Conservation (phyloP, 306 rosid species). For the Cicer arietinum region DNA sequence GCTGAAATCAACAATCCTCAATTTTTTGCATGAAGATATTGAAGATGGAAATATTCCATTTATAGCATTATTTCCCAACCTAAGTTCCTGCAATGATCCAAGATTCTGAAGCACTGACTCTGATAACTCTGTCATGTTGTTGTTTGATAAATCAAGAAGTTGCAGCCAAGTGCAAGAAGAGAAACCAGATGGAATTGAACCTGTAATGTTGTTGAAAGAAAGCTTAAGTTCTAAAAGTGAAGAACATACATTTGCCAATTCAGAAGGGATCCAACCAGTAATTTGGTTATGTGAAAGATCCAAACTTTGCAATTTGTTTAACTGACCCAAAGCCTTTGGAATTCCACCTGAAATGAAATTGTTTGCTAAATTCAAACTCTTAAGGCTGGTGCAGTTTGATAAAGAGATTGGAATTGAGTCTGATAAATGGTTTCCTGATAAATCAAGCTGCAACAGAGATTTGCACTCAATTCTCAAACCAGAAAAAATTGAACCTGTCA, state of each 20-base stretch:
- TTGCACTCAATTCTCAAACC: slow-evolving; percentile 63
- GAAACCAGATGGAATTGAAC: slow-evolving; percentile 70
- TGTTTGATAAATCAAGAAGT: slow-evolving; percentile 79
- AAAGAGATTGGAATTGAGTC: slow-evolving; percentile 72
- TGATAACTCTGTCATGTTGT: slow-evolving; percentile 78
- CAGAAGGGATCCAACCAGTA: slow-evolving; percentile 89
- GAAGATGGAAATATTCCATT: slow-evolving; percentile 80
- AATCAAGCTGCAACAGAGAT: slow-evolving; percentile 69
- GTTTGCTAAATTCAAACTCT: slow-evolving; percentile 57
- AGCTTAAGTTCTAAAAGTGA: slow-evolving; percentile 78
- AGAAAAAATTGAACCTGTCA: slow-evolving; percentile 79
- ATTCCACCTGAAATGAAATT: slow-evolving; percentile 73
- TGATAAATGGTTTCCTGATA: slow-evolving; percentile 67
- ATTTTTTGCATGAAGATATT: slow-evolving; percentile 72
- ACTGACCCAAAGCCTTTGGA: slow-evolving; percentile 73
- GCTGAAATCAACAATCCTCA: slow-evolving; percentile 81
- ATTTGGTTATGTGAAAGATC: slow-evolving; percentile 86
- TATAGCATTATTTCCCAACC: slow-evolving; percentile 77
- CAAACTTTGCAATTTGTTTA: slow-evolving; percentile 62
- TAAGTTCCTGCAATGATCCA: slow-evolving; percentile 67
- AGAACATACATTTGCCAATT: slow-evolving; percentile 68
- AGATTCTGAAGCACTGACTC: slow-evolving; percentile 69
- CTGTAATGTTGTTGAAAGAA: slow-evolving; percentile 75
- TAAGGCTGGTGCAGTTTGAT: slow-evolving; percentile 78
- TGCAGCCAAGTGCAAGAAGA: slow-evolving; percentile 76